Evolutionary conservation across 371 early-diverging fungal species (phyloP), one percentile per base, ranked within the genome.

Genomic region (Mucor sp.): DNA sequence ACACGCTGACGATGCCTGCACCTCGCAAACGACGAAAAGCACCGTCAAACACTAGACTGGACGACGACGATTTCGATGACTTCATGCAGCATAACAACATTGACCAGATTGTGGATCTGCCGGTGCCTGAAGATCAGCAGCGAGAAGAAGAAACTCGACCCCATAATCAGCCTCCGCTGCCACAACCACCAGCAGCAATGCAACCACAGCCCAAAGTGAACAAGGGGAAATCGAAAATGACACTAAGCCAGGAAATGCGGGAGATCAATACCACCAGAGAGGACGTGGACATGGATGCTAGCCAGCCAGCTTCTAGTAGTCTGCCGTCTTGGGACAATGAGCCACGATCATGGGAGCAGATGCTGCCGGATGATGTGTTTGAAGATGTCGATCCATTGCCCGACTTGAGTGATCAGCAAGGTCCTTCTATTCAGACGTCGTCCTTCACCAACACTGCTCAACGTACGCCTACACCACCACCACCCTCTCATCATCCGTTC

Each of bases 311-410:
- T 1, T 5, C 53, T 7, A 25, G 6, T 11, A 12, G 14, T 4
- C 21, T 25, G 3, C 27, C 23, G 4, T 53, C 53, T 14, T 53
- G 53, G 53, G 53, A 55, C 28, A 25, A 60, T 23, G 41, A 53
- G 15, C 19, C 32, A 19, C 44, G 17, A 7, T 60, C 60, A 35
- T 60, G 60, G 60, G 68, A 62, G 15, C 58, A 58, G 1, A 41
- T 68, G 30, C 30, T 68, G 35, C 68, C 68, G 14, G 43, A 62
- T n/a, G 47, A 39, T 25, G 9, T 62, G 1, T 62, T 48, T 39
- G 50, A 58, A 7, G 61, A 67, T 3, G 1, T 23, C 21, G 32
- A n/a, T 11, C 50, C 50, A 3, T 27, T 47, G 21, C n/a, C 17
- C 25, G 47, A 62, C 21, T 15, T 25, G 17, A 11, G 15, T n/a